Base-by-base conservation (phyloP, 2,329 filamentous ascomycete genomes). In the Phyllosticta capitalensis region DNA sequence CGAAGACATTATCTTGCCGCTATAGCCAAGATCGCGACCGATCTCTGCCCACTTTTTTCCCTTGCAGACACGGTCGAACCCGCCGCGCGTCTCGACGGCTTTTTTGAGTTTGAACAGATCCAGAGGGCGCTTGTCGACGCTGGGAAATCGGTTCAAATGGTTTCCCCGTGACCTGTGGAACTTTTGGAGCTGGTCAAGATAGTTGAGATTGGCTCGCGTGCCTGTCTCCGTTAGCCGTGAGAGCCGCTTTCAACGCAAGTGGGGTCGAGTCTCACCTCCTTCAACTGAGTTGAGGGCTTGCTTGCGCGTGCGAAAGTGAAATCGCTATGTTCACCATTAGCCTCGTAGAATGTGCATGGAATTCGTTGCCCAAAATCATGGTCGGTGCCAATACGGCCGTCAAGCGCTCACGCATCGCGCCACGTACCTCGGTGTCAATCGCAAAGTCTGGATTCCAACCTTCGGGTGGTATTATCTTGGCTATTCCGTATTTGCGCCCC, bases 1-100 rank as follows among this genome's bases (percentile, higher is more conserved):
- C 9, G 94, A 97, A 2, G 92, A 97, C 94, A 99, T 99, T 64
- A 99, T 99, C 78, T 99, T 99, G 70, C 94, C 94, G 70, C 92
- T 97, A 75, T 99, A 99, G 58, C 94, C 94, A 54, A 99, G 78
- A 71, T 97, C 94, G 68, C 94, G 86, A 33, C 94, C 94, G 66
- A 99, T 97, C 73, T 99, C 94, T 17, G 94, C 94, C 94, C 94
- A 99, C 77, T 97, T 97, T 76, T 99, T 99, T 59, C 87, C 82
- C 74, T 96, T 96, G 81, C 94, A 99, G 52, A 99, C 94, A 69
- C 89, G 89, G 59, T 96, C 92, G 67, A 99, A 99, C 2, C 94
- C 94, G 53, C 94, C 94, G 63, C 94, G 85, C 28, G 90, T 87
- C 71, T 97, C 94, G 38, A 99, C 94, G 0, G 92, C 92, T 71